Evolutionary conservation across 495 filamentous ascomycete species (phyloP).

Genomic region (Lepraria neglecta): DNA sequence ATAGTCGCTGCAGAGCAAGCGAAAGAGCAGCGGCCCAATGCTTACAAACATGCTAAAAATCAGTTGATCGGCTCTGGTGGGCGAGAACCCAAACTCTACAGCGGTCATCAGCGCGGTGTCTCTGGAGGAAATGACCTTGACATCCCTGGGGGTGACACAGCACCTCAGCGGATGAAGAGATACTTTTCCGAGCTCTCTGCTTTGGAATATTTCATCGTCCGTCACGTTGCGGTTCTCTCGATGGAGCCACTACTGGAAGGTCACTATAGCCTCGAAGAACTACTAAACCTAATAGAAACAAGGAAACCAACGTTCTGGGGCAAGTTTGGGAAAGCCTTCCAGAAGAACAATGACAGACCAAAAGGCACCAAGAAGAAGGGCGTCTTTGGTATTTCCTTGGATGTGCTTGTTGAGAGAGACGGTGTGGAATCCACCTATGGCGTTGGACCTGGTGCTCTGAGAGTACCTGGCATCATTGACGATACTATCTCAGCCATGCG

Average conservation of each 20-base stretch:
- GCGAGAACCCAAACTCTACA: constrained; percentile 61
- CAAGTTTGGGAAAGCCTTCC: constrained; percentile 93
- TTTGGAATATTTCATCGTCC: constrained; percentile 93
- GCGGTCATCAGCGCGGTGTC: constrained; percentile 72
- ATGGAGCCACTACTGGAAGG: constrained; percentile 91
- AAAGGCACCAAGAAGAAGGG: constrained; percentile 87
- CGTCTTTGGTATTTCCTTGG: constrained; percentile 77
- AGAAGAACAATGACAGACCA: constrained; percentile 60
- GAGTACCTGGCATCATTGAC: constrained; percentile 83
- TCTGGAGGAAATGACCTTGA: constrained; percentile 58
- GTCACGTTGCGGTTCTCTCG: constrained; percentile 87
- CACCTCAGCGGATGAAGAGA: constrained; percentile 55
- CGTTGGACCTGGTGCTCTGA: constrained; percentile 82
- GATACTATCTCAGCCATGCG: constrained; percentile 90
- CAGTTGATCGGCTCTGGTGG: constrained; percentile 58
- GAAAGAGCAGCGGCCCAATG: constrained; percentile 81
- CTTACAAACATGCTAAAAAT: constrained; percentile 67
- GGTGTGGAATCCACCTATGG: constrained; percentile 94
- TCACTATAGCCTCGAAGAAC: constrained; percentile 86
- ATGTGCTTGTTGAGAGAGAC: constrained; percentile 83
- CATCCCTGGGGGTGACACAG: constrained; percentile 39
- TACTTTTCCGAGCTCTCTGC: constrained; percentile 97
- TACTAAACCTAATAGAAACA: constrained; percentile 91
- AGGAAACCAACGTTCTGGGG: constrained; percentile 94
- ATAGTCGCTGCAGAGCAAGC: constrained; percentile 95